A percentile compares a stretch with the other conserved stretches of the same genome.
These are phyloP conservation scores for Xylaria acuta DNA, from an alignment of 495 filamentous ascomycete species.

Conservation along the genomic window DNA sequence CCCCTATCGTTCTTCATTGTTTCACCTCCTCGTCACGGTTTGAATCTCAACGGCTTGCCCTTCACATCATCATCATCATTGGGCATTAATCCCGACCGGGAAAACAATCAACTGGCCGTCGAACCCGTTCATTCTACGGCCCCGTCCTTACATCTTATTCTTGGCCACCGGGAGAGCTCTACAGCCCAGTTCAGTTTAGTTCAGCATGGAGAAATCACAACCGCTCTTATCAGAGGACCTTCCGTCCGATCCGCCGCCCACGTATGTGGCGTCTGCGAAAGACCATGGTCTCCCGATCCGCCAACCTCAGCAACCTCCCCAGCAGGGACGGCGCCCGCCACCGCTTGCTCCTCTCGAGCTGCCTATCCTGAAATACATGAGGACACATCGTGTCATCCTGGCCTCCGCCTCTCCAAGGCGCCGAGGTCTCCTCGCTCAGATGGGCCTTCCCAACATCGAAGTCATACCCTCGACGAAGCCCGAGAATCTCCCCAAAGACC, in stretches of 20 bases:
- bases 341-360: conserved; percentile 80
- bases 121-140: not conserved
- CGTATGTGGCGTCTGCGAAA: conserved; percentile 50
- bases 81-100: not conserved
- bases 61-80: not conserved
- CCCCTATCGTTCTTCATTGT: conserved; percentile 2
- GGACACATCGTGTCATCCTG: conserved; percentile 78
- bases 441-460: conserved; percentile 79
- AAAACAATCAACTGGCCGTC: not conserved
- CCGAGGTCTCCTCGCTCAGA: conserved; percentile 75
- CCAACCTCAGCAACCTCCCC: conserved; percentile 35
- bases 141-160: not conserved
- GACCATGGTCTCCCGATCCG: conserved; percentile 46
- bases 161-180: not conserved
- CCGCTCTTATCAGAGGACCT: conserved; percentile 36
- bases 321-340: conserved; percentile 44
- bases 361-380: conserved; percentile 74
- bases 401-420: conserved; percentile 87
- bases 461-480: conserved; percentile 78
- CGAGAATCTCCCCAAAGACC: conserved; percentile 81
- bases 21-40: not conserved
- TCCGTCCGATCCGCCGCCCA: conserved; percentile 49
- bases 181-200: conserved; percentile 22
- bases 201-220: conserved; percentile 36
- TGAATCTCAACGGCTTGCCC: not conserved